Base-by-base conservation (phyloP, 805 yeast species). In the Yamadazyma endophytica region DNA sequence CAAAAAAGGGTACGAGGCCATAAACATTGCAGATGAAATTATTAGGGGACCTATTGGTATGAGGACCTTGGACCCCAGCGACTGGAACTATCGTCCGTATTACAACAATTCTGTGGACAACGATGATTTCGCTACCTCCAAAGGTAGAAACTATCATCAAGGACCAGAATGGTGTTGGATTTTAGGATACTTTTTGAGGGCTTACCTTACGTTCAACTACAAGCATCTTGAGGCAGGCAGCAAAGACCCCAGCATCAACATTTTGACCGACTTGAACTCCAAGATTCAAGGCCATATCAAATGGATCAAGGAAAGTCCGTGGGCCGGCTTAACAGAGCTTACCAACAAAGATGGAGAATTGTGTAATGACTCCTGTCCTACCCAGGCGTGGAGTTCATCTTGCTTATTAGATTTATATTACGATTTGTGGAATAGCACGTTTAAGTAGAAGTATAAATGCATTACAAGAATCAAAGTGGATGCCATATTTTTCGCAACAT, bases 101-200 rank as follows among this genome's bases (percentile, higher is more conserved):
- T 90, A 90, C 57, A 66, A 67, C 49, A 92, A 90, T 54, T 63
- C 87, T 28, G 82, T 74, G 24, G 97, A 90, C 49, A 76, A 75
- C 32, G 76, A 71, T 4, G 96, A 90, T 56, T 92, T 88, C 69
- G 87, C 94, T 1, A 88, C 97, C 0, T 71, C 97, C 2, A 87
- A 88, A 58, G 98, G 98, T 18, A 75, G 97, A 48, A 92, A 92
- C 60, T 90, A 90, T 55, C 98, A 90, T 57, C 97, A 90, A 61
- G 98, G 98, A 2, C 98, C 98, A 2, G 98, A 92, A 54, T 90
- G 98, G 98, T 83, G 85, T 20, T 90, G 97, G 97, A 74, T 79
- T 36, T 69, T 72, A 16, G 98, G 98, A 3, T 88, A 77, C 56
- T 90, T 87, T 52, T 59, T 92, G 43, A 73, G 97, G 41, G 95